Evolutionary conservation across 768 basidiomycete species (phyloP).

Genomic region (Phlegmacium glaucopus): DNA sequence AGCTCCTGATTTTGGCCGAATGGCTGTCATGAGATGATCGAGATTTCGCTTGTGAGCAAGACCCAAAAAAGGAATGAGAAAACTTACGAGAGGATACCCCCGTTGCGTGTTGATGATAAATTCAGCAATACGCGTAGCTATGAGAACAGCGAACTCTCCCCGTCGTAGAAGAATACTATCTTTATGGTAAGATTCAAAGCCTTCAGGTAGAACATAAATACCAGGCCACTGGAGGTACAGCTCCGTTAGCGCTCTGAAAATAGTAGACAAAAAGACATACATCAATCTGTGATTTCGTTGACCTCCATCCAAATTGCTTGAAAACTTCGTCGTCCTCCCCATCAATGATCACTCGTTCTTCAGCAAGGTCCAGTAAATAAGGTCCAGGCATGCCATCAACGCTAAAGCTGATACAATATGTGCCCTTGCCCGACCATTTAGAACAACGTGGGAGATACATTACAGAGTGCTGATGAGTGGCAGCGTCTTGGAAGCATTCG

Average conservation of each 20-base stretch:
- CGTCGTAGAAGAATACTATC: not conserved
- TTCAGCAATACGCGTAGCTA: conserved; percentile 8
- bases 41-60: not conserved
- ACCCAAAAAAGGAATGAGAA: not conserved
- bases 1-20: not conserved
- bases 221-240: not conserved
- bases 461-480: not conserved
- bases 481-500: not conserved
- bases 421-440: not conserved
- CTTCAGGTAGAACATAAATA: not conserved
- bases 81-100: not conserved
- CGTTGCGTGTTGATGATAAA: not conserved
- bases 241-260: not conserved
- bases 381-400: conserved; percentile 16
- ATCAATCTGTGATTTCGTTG: conserved; percentile 9
- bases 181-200: not conserved
- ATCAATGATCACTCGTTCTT: conserved; percentile 6
- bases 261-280: conserved; percentile 2
- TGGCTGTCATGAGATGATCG: not conserved
- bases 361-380: conserved; percentile 10
- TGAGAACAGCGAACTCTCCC: not conserved
- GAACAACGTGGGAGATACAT: not conserved
- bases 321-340: conserved; percentile 11
- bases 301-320: conserved; percentile 10
- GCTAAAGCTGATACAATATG: conserved; percentile 10